phyloP scores from a whole-genome alignment of 768 basidiomycete genomes.

The Mycena polygramma region DNA sequence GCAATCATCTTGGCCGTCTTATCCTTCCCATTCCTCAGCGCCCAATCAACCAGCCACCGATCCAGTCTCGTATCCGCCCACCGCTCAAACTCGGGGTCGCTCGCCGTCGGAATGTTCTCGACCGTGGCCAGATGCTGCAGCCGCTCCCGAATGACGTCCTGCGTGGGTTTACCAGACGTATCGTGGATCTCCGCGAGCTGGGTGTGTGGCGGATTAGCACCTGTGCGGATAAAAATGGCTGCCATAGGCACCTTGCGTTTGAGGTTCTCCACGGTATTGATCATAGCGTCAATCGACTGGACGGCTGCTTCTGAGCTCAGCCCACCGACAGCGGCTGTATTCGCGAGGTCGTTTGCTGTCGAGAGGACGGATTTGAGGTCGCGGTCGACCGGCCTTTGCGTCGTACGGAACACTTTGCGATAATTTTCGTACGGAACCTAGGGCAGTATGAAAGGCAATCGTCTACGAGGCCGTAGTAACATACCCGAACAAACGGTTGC shows the following conservation, averaged over 20 bases:
- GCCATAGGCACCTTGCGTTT: conserved; percentile 83
- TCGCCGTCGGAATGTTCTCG: conserved; percentile 67
- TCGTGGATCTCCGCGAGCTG: conserved; percentile 65
- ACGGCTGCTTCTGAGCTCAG: conserved; percentile 65
- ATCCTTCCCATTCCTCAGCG: conserved; percentile 82
- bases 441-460: conserved; percentile 9
- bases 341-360: conserved; percentile 70
- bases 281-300: conserved; percentile 80
- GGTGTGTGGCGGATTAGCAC: conserved; percentile 8
- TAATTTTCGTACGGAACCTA: conserved; percentile 94
- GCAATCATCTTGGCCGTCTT: conserved; percentile 84
- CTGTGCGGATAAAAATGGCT: conserved; percentile 4
- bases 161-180: conserved; percentile 67
- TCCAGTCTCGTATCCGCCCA: conserved; percentile 89
- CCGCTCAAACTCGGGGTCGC: conserved; percentile 70
- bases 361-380: conserved; percentile 75
- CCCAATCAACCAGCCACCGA: conserved; percentile 95
- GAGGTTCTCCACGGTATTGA: conserved; percentile 78
- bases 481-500: conserved; percentile 83
- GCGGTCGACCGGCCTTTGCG: conserved; percentile 86
- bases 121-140: conserved; percentile 77
- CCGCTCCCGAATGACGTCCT: conserved; percentile 81
- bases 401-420: conserved; percentile 87
- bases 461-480: conserved; percentile 33
- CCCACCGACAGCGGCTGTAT: conserved; percentile 53